phyloP scores from a whole-genome alignment of 1,139 yeast genomes.

The Candida sojae region DNA sequence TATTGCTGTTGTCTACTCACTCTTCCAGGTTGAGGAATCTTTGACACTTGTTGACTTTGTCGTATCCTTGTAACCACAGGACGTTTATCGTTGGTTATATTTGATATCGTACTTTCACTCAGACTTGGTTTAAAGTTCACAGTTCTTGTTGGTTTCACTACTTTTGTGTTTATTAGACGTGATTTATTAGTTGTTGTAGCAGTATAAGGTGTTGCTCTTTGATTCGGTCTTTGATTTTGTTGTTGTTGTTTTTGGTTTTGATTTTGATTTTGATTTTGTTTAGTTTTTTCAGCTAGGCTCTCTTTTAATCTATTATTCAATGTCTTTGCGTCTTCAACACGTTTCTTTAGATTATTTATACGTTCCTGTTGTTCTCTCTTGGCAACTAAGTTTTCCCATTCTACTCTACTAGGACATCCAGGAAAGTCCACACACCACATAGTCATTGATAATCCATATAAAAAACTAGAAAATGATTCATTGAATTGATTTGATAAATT shows the following conservation, averaged over 20 bases:
- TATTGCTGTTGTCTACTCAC: background rate
- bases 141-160: background rate
- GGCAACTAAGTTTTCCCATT: slow-evolving; percentile 33
- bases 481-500: slow-evolving; percentile 53
- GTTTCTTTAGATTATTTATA: slow-evolving; percentile 22
- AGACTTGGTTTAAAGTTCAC: slow-evolving; percentile 3
- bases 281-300: slow-evolving; percentile 17
- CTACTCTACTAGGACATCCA: slow-evolving; percentile 38
- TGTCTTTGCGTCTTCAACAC: slow-evolving; percentile 23
- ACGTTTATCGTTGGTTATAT: background rate
- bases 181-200: background rate
- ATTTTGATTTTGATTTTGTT: background rate
- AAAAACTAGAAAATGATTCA: slow-evolving; percentile 61
- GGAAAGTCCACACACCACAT: slow-evolving; percentile 69
- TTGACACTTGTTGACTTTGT: slow-evolving; percentile 15
- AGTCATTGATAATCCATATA: slow-evolving; percentile 62
- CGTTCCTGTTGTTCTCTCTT: slow-evolving; percentile 28
- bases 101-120: background rate
- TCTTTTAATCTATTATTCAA: slow-evolving; percentile 30
- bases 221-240: too few species aligned
- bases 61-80: background rate
- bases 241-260: too few species aligned
- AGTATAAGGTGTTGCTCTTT: background rate
- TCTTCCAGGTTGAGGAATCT: slow-evolving; percentile 17
- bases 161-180: background rate